Conservation (phyloP, 179 eudicot genomes). For the Nepenthes alata region DNA sequence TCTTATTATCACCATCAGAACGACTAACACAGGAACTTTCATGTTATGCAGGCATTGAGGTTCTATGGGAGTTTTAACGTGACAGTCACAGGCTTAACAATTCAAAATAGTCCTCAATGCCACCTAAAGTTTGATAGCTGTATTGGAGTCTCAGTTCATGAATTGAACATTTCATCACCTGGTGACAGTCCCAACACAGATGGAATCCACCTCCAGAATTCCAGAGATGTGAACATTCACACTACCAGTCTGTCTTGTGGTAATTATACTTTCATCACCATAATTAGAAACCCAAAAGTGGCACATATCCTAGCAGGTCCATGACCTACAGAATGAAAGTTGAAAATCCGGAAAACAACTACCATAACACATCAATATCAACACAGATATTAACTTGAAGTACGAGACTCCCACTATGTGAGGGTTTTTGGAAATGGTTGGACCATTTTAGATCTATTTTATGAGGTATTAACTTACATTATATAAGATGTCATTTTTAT, state of each 20-base stretch:
- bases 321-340: too few species aligned
- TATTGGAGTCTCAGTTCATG: constrained; percentile 53
- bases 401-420: too few species aligned
- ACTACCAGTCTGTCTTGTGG: constrained; percentile 60
- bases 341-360: too few species aligned
- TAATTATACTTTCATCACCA: constrained; percentile 15
- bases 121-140: constrained; percentile 88
- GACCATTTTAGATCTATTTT: too few species aligned
- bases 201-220: constrained; percentile 82
- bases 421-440: too few species aligned
- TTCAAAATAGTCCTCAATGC: constrained; percentile 82
- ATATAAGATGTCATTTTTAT: too few species aligned
- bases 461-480: too few species aligned
- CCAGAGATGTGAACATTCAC: constrained; percentile 62
- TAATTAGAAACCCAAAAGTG: background rate
- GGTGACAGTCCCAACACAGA: constrained; percentile 94
- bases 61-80: constrained; percentile 76
- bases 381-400: too few species aligned
- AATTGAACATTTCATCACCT: constrained; percentile 52
- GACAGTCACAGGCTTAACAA: constrained; percentile 78
- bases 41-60: constrained; percentile 57
- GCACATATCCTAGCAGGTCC: too few species aligned
- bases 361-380: too few species aligned
- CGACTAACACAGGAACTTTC: constrained; percentile 4
- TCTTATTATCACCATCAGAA: background rate